These are phyloP conservation scores for Pyrenochaeta sp. DNA, from an alignment of 2,329 filamentous ascomycete genomes.

Conservation along the genomic window DNA sequence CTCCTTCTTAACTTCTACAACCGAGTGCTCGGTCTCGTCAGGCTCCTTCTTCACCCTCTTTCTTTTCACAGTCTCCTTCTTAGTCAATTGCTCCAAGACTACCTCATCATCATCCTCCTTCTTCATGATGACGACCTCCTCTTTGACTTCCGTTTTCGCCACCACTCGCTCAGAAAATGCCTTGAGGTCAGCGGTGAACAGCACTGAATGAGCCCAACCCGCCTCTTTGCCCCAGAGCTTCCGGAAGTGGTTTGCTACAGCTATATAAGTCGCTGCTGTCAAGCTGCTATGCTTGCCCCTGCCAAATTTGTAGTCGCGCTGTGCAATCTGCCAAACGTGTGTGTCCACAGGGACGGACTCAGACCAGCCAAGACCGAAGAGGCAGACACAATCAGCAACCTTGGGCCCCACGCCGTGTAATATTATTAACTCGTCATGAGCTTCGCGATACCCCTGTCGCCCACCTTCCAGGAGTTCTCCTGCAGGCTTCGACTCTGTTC, in stretches of 20 bases:
- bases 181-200: constrained; percentile 92
- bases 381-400: constrained; percentile 93
- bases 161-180: constrained; percentile 77
- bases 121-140: constrained; percentile 51
- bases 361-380: constrained; percentile 96
- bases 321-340: constrained; percentile 97
- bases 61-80: constrained; percentile 47
- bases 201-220: constrained; percentile 95
- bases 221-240: constrained; percentile 90
- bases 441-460: constrained; percentile 75
- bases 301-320: constrained; percentile 93
- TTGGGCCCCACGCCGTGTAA: constrained; percentile 94
- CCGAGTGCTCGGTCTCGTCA: constrained; percentile 28
- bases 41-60: constrained; percentile 49
- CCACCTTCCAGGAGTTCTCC: constrained; percentile 60
- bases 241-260: constrained; percentile 89
- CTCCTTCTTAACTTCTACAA: too few relatives aligned
- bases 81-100: constrained; percentile 21
- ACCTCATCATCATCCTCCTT: constrained; percentile 36
- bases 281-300: constrained; percentile 83
- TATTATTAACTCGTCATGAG: constrained; percentile 80
- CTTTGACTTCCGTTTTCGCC: constrained; percentile 59
- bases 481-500: constrained; percentile 53
- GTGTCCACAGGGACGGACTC: constrained; percentile 97
- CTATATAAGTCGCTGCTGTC: constrained; percentile 87